These are phyloP conservation scores for Salvia miltiorrhiza DNA, from an alignment of 257 asterid species.

Conservation along the genomic window DNA sequence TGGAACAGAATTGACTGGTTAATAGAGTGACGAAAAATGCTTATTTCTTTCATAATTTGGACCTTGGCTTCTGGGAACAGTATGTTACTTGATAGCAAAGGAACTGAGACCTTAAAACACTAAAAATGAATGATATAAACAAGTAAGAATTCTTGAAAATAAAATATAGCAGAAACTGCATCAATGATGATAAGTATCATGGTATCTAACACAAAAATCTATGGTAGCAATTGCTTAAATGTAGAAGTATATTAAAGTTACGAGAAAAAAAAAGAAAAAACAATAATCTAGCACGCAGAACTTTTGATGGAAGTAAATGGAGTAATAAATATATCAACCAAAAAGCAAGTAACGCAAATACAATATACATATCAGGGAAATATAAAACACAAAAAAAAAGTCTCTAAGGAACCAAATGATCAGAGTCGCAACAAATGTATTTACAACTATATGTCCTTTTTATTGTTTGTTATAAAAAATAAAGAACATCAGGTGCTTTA, in stretches of 20 bases:
- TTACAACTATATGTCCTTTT: not conserved
- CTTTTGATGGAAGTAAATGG: not conserved
- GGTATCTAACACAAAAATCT: not conserved
- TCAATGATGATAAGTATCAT: not conserved
- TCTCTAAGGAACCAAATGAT: not conserved
- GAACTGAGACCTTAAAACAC: not conserved
- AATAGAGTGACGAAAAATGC: not conserved
- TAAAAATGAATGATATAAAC: not conserved
- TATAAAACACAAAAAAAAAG: not conserved
- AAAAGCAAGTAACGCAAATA: not conserved
- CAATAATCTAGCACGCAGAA: not conserved
- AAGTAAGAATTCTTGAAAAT: not conserved
- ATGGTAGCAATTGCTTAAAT: not conserved
- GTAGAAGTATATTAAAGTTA: not conserved
- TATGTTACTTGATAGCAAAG: not conserved
- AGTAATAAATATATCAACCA: not conserved
- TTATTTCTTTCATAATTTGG: not conserved
- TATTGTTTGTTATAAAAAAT: not conserved
- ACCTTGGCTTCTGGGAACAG: not conserved
- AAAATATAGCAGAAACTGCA: slow-evolving; percentile 8
- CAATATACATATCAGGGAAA: not conserved
- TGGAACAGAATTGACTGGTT: not conserved
- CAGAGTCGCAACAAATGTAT: not conserved
- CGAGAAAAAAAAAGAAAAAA: not conserved
- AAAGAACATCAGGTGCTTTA: not conserved